These are phyloP conservation scores for Eutrema yunnanense DNA, from an alignment of 345 rosid species.

Conservation along the genomic window DNA sequence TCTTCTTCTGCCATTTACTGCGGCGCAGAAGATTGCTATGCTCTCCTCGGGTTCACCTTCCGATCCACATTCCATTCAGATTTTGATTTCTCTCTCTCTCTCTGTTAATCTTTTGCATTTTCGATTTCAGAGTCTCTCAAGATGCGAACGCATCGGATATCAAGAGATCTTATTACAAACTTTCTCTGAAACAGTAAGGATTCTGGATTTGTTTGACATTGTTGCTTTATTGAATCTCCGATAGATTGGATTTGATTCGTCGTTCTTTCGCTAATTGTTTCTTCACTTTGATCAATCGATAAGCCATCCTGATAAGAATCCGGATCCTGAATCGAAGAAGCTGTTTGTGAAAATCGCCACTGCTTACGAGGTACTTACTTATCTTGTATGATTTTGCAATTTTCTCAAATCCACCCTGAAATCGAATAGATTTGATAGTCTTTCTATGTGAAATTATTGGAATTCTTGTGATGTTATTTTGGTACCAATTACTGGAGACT, in stretches of 20 bases:
- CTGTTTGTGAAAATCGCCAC: slow-evolving; percentile 85
- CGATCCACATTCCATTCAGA: background rate
- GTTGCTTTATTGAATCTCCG: background rate
- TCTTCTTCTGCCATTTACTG: slow-evolving; percentile 82
- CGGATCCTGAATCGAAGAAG: slow-evolving; percentile 93
- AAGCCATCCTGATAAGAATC: slow-evolving; percentile 96
- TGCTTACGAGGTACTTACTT: slow-evolving; percentile 85
- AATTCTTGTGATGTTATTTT: background rate
- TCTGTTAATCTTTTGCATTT: background rate
- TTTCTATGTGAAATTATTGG: background rate
- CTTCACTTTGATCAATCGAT: background rate
- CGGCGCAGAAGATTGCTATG: slow-evolving; percentile 96
- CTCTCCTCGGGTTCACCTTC: slow-evolving; percentile 67
- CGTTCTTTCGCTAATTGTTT: background rate
- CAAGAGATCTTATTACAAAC: slow-evolving; percentile 92
- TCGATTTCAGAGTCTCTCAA: slow-evolving; percentile 66
- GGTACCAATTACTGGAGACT: background rate
- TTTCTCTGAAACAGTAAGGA: slow-evolving; percentile 76
- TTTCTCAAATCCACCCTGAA: background rate
- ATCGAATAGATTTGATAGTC: background rate
- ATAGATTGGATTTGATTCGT: background rate
- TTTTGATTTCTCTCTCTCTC: background rate
- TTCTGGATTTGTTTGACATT: slow-evolving; percentile 1
- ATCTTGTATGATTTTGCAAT: background rate
- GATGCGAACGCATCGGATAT: slow-evolving; percentile 84